Percentiles rank a stretch among this genome's conserved stretches.
Conservation (phyloP, 176 grass and related monocot genomes). For the Rhipidocladum racemiflorum region DNA sequence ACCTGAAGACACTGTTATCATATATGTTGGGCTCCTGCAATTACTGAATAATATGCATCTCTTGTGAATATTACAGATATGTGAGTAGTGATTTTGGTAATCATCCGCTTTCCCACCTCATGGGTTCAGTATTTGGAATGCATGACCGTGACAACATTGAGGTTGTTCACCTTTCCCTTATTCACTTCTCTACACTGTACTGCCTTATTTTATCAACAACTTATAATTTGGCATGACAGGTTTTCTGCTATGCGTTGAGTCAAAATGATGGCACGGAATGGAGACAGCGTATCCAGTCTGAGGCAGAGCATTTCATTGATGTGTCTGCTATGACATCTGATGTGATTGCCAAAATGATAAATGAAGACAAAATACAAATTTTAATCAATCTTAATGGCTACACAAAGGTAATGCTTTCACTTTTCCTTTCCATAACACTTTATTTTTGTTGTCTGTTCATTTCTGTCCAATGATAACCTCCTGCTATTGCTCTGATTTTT, state of each 20-base stretch:
- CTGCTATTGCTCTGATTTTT: neutral
- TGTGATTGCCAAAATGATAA: constrained; percentile 58
- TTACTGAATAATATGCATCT: no score
- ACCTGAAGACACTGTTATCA: no score
- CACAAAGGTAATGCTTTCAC: constrained; percentile 41
- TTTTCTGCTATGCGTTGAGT: constrained; percentile 69
- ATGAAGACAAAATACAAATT: constrained; percentile 62
- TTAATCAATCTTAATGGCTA: constrained; percentile 72
- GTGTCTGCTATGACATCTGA: constrained; percentile 62
- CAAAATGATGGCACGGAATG: constrained; percentile 65
- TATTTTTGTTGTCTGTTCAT: neutral
- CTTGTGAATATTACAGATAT: constrained; percentile 31
- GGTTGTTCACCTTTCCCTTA: no score
- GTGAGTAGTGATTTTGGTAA: constrained; percentile 73
- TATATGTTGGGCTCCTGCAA: no score
- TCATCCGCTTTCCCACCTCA: constrained; percentile 72
- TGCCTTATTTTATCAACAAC: no score
- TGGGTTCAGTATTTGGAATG: constrained; percentile 71
- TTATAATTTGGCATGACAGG: constrained; percentile 19
- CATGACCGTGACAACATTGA: constrained; percentile 32
- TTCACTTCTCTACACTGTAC: no score
- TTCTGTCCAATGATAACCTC: neutral
- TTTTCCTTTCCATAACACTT: no score
- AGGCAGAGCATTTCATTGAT: constrained; percentile 64
- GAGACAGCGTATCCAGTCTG: constrained; percentile 57